These are phyloP conservation scores for Rhizopus delemar DNA, from an alignment of 371 early-diverging fungal genomes.

Conservation along the genomic window DNA sequence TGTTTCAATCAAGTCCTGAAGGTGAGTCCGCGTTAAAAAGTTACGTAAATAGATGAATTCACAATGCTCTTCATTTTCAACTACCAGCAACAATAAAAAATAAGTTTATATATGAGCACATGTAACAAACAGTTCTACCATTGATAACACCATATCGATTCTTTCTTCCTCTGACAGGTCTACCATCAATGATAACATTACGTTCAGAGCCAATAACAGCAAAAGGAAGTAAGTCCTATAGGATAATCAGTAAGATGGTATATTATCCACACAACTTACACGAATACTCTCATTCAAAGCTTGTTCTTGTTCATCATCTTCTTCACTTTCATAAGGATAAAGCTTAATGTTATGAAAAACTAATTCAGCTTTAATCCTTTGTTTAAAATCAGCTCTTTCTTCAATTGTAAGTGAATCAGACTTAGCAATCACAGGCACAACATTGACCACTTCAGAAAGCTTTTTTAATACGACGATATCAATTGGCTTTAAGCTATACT, in stretches of 20 bases:
- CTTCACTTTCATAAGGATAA: conserved; percentile 85
- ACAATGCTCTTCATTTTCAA: conserved; percentile 74
- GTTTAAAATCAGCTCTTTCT: conserved; percentile 74
- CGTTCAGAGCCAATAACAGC: conserved; percentile 87
- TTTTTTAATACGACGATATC: conserved; percentile 76
- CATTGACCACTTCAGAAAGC: conserved; percentile 72
- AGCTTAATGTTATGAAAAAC: conserved; percentile 86
- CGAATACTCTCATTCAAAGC: conserved; percentile 74
- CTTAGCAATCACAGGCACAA: conserved; percentile 86
- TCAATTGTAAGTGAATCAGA: conserved; percentile 80
- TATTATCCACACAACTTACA: conserved; percentile 26
- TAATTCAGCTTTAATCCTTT: conserved; percentile 87
- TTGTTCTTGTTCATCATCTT: conserved; percentile 79
- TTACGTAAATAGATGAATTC: conserved; percentile 83
- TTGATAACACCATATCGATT: conserved; percentile 72
- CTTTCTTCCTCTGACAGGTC: conserved; percentile 68
- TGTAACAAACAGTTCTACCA: background rate
- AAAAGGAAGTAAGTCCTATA: conserved; percentile 78
- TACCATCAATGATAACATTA: conserved; percentile 80
- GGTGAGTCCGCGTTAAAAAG: conserved; percentile 83
- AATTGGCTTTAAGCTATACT: conserved; percentile 69
- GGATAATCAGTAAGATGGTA: background rate
- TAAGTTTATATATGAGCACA: background rate
- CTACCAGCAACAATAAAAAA: conserved; percentile 28
- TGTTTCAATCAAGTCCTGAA: conserved; percentile 85